Conservation (phyloP, 2,329 filamentous ascomycete genomes). For the Purpureocillium lavendulum region DNA sequence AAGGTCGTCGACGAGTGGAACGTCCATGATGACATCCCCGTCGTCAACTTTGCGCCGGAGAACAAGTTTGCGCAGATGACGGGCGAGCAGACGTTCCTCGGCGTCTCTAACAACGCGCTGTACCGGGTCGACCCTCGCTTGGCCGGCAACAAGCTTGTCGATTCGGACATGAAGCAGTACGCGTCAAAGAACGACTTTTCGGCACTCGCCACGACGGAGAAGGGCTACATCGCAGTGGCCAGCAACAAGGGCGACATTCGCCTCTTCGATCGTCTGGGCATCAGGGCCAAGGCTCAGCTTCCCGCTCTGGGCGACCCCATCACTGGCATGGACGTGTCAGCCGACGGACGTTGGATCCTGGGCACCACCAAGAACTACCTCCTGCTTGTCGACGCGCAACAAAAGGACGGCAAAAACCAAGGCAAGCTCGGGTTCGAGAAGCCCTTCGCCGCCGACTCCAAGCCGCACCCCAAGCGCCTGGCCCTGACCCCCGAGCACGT, state of each 20-base stretch:
- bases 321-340: conserved; percentile 88
- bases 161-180: conserved; percentile 91
- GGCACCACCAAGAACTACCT: conserved; percentile 93
- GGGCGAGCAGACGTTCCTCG: conserved; percentile 87
- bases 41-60: conserved; percentile 86
- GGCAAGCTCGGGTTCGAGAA: conserved; percentile 98
- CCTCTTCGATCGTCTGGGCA: conserved; percentile 90
- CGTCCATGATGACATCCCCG: conserved; percentile 89
- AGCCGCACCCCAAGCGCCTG: conserved; percentile 86
- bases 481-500: conserved; percentile 86
- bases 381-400: conserved; percentile 82
- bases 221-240: conserved; percentile 93
- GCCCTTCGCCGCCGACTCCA: conserved; percentile 82
- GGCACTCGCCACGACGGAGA: conserved; percentile 85
- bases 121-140: conserved; percentile 91
- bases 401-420: conserved; percentile 90
- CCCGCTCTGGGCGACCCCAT: conserved; percentile 93
- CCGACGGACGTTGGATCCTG: conserved; percentile 91
- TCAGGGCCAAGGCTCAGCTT: conserved; percentile 95
- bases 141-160: conserved; percentile 84
- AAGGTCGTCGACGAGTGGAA: conserved; percentile 99
- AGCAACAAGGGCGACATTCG: conserved; percentile 98
- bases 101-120: conserved; percentile 84
- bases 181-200: conserved; percentile 96
- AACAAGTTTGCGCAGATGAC: conserved; percentile 99